phyloP scores from a whole-genome alignment of 768 basidiomycete species.

The Gloeophyllum trabeum region DNA sequence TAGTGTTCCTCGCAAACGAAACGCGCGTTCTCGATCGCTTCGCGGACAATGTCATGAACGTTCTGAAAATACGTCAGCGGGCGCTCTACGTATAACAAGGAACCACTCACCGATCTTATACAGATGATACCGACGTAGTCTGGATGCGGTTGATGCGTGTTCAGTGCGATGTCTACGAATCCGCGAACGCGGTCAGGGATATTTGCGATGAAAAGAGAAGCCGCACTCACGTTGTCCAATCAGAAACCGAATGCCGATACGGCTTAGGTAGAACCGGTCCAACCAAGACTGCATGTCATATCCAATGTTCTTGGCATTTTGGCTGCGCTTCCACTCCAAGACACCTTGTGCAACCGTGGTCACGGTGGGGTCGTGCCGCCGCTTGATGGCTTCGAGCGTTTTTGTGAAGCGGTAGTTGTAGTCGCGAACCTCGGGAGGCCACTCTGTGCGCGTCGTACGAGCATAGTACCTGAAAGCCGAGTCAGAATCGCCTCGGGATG shows the following conservation, averaged over 20 bases:
- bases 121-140: conserved; percentile 98
- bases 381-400: conserved; percentile 80
- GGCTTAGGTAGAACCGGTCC: conserved; percentile 93
- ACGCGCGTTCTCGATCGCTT: conserved; percentile 95
- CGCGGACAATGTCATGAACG: conserved; percentile 94
- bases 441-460: conserved; percentile 52
- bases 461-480: conserved; percentile 66
- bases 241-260: conserved; percentile 92
- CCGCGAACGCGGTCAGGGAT: neutral
- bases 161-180: conserved; percentile 77
- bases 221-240: conserved; percentile 85
- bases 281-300: conserved; percentile 91
- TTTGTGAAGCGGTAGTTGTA: conserved; percentile 91
- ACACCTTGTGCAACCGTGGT: conserved; percentile 96
- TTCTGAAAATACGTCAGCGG: conserved; percentile 35
- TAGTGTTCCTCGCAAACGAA: conserved; percentile 80
- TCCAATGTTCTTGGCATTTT: conserved; percentile 61
- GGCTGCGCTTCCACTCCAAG: conserved; percentile 84
- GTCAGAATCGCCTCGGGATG: conserved; percentile 2
- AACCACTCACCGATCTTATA: conserved; percentile 62
- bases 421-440: conserved; percentile 90
- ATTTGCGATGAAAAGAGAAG: neutral
- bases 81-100: neutral
- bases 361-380: conserved; percentile 92
- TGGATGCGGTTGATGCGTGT: conserved; percentile 79